Percentiles rank a stretch among this genome's conserved stretches.
Evolutionary conservation across 352 stramenopile genomes (phyloP).

Genomic region (Phytopythium litorale): DNA sequence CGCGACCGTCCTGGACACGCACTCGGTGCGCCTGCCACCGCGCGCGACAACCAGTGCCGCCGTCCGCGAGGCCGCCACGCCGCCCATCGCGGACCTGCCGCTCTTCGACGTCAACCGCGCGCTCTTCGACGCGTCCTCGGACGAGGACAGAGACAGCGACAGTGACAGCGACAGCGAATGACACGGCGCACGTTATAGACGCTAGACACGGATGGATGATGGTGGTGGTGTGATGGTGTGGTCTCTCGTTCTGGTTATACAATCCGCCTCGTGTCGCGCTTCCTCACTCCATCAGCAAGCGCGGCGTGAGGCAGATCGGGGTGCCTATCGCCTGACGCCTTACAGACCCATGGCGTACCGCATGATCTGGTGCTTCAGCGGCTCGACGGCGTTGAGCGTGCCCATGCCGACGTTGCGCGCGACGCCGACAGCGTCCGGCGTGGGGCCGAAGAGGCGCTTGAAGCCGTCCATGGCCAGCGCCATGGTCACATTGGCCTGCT

Average conservation of each 20-base stretch:
- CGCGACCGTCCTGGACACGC: constrained; percentile 71
- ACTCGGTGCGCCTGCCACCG: constrained; percentile 54
- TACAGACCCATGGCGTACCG: constrained; percentile 87
- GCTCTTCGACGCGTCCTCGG: constrained; percentile 29
- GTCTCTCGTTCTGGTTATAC: constrained; percentile 9
- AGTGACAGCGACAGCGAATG: not conserved
- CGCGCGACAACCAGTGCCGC: constrained; percentile 35
- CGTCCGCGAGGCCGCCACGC: constrained; percentile 50
- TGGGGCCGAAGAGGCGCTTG: constrained; percentile 84
- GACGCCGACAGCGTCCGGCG: constrained; percentile 61
- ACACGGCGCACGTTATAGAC: not conserved
- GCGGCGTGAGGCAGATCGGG: not conserved
- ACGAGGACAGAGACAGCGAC: not conserved
- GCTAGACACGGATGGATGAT: not conserved
- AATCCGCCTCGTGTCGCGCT: constrained; percentile 2
- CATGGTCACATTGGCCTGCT: constrained; percentile 82
- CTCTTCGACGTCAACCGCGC: constrained; percentile 66
- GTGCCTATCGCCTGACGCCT: constrained; percentile 5
- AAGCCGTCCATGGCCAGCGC: constrained; percentile 86
- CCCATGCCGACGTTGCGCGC: constrained; percentile 86
- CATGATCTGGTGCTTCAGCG: constrained; percentile 90
- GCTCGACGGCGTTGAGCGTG: constrained; percentile 80
- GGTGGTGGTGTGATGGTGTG: constrained; percentile 9
- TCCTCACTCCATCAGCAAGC: not conserved
- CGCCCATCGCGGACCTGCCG: constrained; percentile 72